Percentiles rank a stretch among this genome's conserved stretches.
These are phyloP conservation scores for Penicillium palitans DNA, from an alignment of 2,329 filamentous ascomycete genomes.

Conservation along the genomic window DNA sequence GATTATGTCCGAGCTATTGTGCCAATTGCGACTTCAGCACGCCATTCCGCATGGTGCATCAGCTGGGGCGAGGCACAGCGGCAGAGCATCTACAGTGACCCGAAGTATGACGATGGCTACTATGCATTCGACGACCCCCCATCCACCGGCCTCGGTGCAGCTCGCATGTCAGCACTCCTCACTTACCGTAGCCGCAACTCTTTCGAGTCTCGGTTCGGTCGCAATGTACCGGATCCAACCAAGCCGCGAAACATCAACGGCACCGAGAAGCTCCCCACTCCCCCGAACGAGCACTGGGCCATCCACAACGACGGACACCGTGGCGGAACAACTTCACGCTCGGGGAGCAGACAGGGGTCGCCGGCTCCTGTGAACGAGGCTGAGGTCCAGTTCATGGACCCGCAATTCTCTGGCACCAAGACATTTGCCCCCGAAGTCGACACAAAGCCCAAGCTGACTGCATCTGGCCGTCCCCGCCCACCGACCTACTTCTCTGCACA, in stretches of 20 bases:
- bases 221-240: constrained; percentile 84
- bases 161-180: constrained; percentile 92
- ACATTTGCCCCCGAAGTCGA: constrained; percentile 47
- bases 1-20: constrained; percentile 56
- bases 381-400: constrained; percentile 55
- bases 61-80: constrained; percentile 60
- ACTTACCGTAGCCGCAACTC: constrained; percentile 97
- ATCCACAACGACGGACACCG: constrained; percentile 82
- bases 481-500: constrained; percentile 97
- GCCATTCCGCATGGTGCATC: constrained; percentile 60
- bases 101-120: constrained; percentile 97
- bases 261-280: constrained; percentile 57
- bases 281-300: constrained; percentile 71
- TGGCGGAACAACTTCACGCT: constrained; percentile 57
- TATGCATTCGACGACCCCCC: constrained; percentile 87
- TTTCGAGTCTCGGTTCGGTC: constrained; percentile 91
- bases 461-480: constrained; percentile 43
- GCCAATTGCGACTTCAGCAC: constrained; percentile 57
- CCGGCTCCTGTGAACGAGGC: constrained; percentile 22
- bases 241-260: constrained; percentile 81
- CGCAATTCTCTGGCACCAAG: constrained; percentile 69
- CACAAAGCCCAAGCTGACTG: constrained; percentile 24
- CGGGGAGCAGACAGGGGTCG: constrained; percentile 38
- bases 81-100: constrained; percentile 86
- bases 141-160: constrained; percentile 80